These are phyloP conservation scores for Balansia obtecta DNA, from an alignment of 2,329 filamentous ascomycete species.

Conservation along the genomic window DNA sequence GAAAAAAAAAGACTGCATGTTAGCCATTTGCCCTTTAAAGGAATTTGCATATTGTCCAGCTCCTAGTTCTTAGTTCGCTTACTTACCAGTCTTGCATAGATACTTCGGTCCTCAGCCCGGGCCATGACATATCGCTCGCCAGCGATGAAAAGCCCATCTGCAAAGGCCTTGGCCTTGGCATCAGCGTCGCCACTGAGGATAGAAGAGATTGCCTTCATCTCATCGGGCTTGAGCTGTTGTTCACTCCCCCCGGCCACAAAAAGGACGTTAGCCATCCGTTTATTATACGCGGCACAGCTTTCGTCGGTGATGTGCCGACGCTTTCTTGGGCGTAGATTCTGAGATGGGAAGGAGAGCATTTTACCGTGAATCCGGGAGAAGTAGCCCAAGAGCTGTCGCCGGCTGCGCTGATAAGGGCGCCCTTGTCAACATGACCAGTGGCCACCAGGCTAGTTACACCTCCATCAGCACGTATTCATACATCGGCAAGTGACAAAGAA, in stretches of 20 bases:
- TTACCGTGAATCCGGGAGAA: slow-evolving; percentile 60
- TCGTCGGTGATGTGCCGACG: neutral
- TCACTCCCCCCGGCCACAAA: neutral
- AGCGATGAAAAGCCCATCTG: slow-evolving; percentile 61
- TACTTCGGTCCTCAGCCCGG: slow-evolving; percentile 61
- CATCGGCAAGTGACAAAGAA: slow-evolving; percentile 9
- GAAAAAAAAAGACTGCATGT: no score
- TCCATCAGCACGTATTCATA: slow-evolving; percentile 9
- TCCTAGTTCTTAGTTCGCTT: slow-evolving; percentile 14
- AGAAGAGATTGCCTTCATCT: slow-evolving; percentile 45
- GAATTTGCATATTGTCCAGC: no score
- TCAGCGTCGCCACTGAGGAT: slow-evolving; percentile 34
- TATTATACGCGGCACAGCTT: neutral
- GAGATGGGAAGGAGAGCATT: slow-evolving; percentile 19
- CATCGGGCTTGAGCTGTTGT: slow-evolving; percentile 29
- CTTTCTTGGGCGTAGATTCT: neutral
- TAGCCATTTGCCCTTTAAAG: no score
- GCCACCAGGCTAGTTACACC: slow-evolving; percentile 56
- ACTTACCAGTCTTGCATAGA: slow-evolving; percentile 86
- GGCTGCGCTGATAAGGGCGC: slow-evolving; percentile 68
- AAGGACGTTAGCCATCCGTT: neutral
- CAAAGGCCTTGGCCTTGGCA: slow-evolving; percentile 53
- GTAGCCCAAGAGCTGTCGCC: slow-evolving; percentile 73
- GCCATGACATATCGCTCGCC: slow-evolving; percentile 70
- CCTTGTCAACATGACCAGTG: slow-evolving; percentile 70